A percentile compares a stretch with the other conserved stretches of the same genome.
phyloP scores from a whole-genome alignment of 331 rosid genomes.

The Malus hybrid region DNA sequence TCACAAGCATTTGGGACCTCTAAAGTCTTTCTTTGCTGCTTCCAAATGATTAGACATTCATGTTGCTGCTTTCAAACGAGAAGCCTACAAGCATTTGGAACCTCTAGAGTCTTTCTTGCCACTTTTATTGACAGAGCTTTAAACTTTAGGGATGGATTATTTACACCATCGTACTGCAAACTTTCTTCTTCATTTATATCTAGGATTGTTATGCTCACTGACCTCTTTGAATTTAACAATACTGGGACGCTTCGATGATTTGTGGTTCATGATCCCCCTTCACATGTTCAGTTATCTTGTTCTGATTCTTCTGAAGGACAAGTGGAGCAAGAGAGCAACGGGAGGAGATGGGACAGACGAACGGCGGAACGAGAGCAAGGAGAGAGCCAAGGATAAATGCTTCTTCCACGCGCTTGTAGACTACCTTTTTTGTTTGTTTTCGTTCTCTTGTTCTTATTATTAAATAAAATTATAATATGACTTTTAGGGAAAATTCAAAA shows the following conservation, averaged over 20 bases:
- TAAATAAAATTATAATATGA: too few species aligned
- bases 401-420: not conserved
- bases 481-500: too few species aligned
- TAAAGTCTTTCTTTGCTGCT: not conserved
- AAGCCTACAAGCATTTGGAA: not conserved
- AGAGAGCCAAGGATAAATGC: not conserved
- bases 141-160: not conserved
- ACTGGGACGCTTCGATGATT: not conserved
- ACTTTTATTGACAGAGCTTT: not conserved
- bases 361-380: not conserved
- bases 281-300: not conserved
- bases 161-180: not conserved
- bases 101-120: not conserved
- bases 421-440: too few species aligned
- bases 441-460: too few species aligned
- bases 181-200: not conserved
- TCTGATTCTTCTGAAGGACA: not conserved
- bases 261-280: not conserved
- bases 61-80: not conserved
- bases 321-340: not conserved
- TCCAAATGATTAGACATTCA: not conserved
- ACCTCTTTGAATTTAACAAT: not conserved
- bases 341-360: not conserved
- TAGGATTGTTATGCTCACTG: not conserved
- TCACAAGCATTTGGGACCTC: not conserved